Evolutionary conservation across 2,329 filamentous ascomycete genomes (phyloP), one percentile per base, ranked within the genome.

Genomic region (Fusarium sp.): DNA sequence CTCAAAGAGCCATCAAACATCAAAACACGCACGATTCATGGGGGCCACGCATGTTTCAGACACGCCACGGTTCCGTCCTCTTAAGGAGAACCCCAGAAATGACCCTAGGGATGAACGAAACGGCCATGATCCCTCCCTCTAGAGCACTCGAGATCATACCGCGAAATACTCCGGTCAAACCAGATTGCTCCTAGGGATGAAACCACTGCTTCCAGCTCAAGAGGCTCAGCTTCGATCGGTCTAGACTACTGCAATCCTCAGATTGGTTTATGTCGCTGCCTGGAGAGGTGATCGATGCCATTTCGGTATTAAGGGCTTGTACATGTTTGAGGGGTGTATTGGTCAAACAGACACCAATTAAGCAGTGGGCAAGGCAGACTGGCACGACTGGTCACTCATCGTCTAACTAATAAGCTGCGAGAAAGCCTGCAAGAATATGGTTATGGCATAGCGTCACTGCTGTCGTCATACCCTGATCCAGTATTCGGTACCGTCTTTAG

Each of bases 241-340:
- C 42, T 38, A 46, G 41, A 51, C 56, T 66, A 62, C 46, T 49
- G 60, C 42, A 73, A 61, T 27, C 37, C 60, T 46, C 46, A 60
- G 61, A 67, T 73, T 65, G 58, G 57, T 58, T 73, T 71, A 71
- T 73, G 38, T 71, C 48, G 70, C 55, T 73, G 66, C 70, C 70
- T 73, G 35, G 58, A 56, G 49, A 68, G 70, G 52, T 41, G 70
- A 73, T 71, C 70, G 41, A 71, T 71, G 27, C 66, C 67, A n/a
- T 57, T 70, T 73, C 38, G 35, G 66, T 71, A 56, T 71, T 52
- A 60, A 63, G 41, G 52, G 65, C 51, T 44, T 52, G 59, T 69
- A 52, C 68, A 55, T 70, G 49, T 58, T 38, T 38, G 66, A 59
- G 51, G 48, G 49, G 37, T 35, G 56, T 58, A 49, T 38, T 33